Conservation (phyloP, 768 basidiomycete species). For the Cubamyces sp. region DNA sequence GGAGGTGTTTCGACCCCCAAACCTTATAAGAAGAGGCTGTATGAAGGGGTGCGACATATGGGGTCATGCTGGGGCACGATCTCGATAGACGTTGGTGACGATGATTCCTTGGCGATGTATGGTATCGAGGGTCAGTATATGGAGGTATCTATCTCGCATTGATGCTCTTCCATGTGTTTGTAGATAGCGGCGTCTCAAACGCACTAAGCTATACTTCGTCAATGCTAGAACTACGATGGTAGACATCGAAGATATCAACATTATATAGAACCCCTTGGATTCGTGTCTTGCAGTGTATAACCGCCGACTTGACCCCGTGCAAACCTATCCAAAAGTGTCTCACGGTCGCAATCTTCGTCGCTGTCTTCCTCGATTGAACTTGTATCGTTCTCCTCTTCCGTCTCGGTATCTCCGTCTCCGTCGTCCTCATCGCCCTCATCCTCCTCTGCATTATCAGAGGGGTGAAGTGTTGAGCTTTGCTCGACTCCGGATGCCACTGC, state of each 20-base stretch:
- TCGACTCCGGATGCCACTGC: no score
- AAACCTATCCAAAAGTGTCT: neutral
- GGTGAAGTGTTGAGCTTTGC: no score
- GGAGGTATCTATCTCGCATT: slow-evolving; percentile 3
- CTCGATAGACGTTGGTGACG: neutral
- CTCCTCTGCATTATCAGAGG: neutral
- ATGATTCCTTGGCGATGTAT: neutral
- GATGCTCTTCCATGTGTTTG: neutral
- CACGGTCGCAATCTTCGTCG: neutral
- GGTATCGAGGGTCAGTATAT: slow-evolving; percentile 1
- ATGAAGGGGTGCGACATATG: neutral
- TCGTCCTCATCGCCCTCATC: neutral
- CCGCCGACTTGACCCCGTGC: neutral
- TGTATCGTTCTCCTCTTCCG: neutral
- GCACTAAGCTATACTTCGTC: no score
- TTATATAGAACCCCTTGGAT: no score
- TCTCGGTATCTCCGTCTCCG: neutral
- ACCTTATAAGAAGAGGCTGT: neutral
- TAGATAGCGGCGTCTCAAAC: neutral
- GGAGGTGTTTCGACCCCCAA: neutral
- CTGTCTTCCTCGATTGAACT: neutral
- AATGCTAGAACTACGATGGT: no score
- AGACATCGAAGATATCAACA: no score
- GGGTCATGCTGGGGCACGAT: slow-evolving; percentile 5
- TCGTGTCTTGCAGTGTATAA: no score